Base-by-base conservation (phyloP, 768 basidiomycete genomes). In the Pulveroboletus sp. region DNA sequence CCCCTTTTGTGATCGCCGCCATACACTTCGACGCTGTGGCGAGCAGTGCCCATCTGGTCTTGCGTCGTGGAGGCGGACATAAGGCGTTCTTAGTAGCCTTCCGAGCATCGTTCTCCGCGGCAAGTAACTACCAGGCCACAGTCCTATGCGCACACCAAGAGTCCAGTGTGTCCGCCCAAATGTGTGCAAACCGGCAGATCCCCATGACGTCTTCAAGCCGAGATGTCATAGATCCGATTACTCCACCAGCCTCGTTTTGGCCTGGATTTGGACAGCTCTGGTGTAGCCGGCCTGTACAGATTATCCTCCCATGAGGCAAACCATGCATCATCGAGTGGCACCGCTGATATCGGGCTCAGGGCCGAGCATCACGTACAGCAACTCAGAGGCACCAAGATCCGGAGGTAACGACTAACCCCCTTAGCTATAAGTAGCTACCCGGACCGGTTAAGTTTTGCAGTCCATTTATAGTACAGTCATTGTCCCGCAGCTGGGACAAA, bases 31-130 rank as follows among this genome's bases (percentile, higher is more conserved):
- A 36, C 31, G 14, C n/a, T n/a, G 20, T 38, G 23, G 47, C 51
- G 6, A 43, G 34, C 50, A 45, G 45, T 47, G 13, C 45, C 44
- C 50, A 37, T n/a, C 19, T 24, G 6, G 10, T 11, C 16, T 26
- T 26, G 29, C 12, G 54, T 23, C 20, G 23, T 6, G 34, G 31
- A 20, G n/a, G 58, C 59, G 58, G 59, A 61, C 43, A 43, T 59
- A 53, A 45, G 44, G 49, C 44, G n/a, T n/a, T n/a, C n/a, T n/a
- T n/a, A n/a, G n/a, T n/a, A n/a, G n/a, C n/a, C n/a, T n/a, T n/a
- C n/a, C n/a, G n/a, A n/a, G n/a, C n/a, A n/a, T n/a, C n/a, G n/a
- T n/a, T n/a, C n/a, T n/a, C n/a, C n/a, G n/a, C n/a, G n/a, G n/a
- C n/a, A n/a, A n/a, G n/a, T n/a, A n/a, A n/a, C n/a, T n/a, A n/a